Conservation (phyloP, 805 yeast species). For the Candida cerambycidarum region DNA sequence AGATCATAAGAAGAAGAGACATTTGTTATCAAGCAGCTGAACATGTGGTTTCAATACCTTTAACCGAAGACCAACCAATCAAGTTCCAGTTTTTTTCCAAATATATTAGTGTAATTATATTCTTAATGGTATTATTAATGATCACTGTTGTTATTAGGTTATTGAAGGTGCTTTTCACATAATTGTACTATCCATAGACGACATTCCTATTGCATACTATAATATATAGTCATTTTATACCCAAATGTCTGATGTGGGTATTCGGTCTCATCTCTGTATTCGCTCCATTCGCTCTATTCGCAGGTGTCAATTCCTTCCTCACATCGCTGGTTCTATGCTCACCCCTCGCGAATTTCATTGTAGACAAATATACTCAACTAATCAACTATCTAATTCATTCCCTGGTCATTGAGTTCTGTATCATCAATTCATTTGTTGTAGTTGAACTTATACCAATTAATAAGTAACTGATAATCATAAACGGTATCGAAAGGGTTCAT, state of each 20-base stretch:
- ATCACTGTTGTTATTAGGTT: conserved; percentile 30
- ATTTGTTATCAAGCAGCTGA: conserved; percentile 43
- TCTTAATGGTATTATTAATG: conserved; percentile 25
- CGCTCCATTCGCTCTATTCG: too few species aligned
- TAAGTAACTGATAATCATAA: too few species aligned
- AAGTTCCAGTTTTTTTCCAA: conserved; percentile 21
- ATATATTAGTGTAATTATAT: conserved; percentile 23
- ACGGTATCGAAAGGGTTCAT: too few species aligned
- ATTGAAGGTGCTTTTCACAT: conserved; percentile 3
- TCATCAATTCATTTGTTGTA: too few species aligned
- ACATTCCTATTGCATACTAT: not conserved
- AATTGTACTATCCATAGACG: too few species aligned
- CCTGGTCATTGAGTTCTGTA: not conserved
- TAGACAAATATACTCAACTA: not conserved
- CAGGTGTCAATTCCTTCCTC: too few species aligned
- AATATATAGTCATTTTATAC: too few species aligned
- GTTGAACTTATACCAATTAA: too few species aligned
- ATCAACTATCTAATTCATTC: not conserved
- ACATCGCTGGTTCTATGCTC: not conserved
- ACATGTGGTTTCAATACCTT: conserved; percentile 42
- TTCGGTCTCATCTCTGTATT: too few species aligned
- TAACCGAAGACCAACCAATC: conserved; percentile 32
- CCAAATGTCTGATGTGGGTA: too few species aligned
- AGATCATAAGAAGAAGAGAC: conserved; percentile 34
- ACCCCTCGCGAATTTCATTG: not conserved